Base-by-base conservation (phyloP, 108 stramenopile genomes). In the Fistulifera pelliculosa region DNA sequence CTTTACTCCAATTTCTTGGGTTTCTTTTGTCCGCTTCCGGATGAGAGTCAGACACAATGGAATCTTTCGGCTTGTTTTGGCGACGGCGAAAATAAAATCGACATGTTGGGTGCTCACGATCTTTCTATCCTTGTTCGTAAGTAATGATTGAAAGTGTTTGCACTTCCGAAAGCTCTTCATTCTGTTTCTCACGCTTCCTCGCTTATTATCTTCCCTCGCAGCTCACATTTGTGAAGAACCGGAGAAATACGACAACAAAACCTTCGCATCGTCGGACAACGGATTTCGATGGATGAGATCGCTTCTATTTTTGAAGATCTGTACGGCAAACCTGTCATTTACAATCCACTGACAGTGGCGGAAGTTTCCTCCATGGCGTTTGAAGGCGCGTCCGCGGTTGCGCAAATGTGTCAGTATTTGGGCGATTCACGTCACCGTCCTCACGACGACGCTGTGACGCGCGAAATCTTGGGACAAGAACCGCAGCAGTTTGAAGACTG, bases 301-400 rank as follows among this genome's bases (percentile, higher is more conserved):
- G 80, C 80, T 0, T 38, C 31, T 11, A 49, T 41, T 11, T 77
- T 81, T 60, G 35, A 63, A 16, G 80, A 81, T 64, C 28, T 81
- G 27, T 81, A 66, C 55, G 80, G 80, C 16, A 81, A 81, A 50
- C 73, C 76, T 62, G 75, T 81, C 38, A 64, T 81, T 63, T 81
- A 75, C 69, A 70, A 76, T 42, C 80, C 80, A 11, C 50, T 81
- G 27, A 58, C 73, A 1, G 60, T 66, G 10, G 51, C 59, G 24
- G 80, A 81, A 62, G 62, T 81, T 50, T 57, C 66, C 12, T 39
- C 43, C 17, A 25, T 80, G 38, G 64, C 64, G 5, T 64, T 80
- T 47, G 62, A 72, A 0, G 47, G 62, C 4, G 80, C 71, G 11
- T 41, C 61, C 19, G 61, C 65, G 17, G 68, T 76, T 51, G 74